Evolutionary conservation across 2,329 filamentous ascomycete genomes (phyloP).

Genomic region (Hypoxylon sp.): DNA sequence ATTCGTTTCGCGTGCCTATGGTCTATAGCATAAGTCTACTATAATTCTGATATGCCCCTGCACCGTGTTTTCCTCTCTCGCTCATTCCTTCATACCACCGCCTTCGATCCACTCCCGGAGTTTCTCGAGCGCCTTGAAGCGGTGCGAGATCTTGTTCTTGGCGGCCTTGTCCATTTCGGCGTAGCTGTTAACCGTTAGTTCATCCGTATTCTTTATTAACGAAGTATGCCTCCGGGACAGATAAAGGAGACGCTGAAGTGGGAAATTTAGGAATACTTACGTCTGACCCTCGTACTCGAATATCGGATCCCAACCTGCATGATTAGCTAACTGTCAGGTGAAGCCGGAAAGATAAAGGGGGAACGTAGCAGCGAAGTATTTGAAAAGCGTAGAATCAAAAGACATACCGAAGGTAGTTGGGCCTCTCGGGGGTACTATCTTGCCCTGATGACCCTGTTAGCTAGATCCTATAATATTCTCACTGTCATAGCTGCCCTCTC

Average conservation of each 20-base stretch:
- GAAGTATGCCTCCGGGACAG: background rate
- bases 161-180: constrained; percentile 92
- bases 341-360: background rate
- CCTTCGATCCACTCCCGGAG: constrained; percentile 82
- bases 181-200: constrained; percentile 64
- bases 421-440: constrained; percentile 87
- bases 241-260: background rate
- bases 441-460: constrained; percentile 62
- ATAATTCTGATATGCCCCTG: background rate
- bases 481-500: background rate
- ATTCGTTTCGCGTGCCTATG: background rate
- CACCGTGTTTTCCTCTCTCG: background rate
- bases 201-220: background rate
- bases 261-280: constrained; percentile 55
- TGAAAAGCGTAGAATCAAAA: background rate
- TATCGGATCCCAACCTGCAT: constrained; percentile 90
- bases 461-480: background rate
- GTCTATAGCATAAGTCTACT: background rate
- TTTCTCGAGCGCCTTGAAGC: constrained; percentile 87
- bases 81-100: constrained; percentile 48
- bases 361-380: background rate
- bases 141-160: constrained; percentile 95
- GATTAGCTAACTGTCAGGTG: background rate
- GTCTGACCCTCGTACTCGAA: constrained; percentile 95
- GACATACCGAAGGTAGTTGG: constrained; percentile 83